Evolutionary conservation across 2,329 filamentous ascomycete genomes (phyloP).

Genomic region (Tetracladium maxilliforme): DNA sequence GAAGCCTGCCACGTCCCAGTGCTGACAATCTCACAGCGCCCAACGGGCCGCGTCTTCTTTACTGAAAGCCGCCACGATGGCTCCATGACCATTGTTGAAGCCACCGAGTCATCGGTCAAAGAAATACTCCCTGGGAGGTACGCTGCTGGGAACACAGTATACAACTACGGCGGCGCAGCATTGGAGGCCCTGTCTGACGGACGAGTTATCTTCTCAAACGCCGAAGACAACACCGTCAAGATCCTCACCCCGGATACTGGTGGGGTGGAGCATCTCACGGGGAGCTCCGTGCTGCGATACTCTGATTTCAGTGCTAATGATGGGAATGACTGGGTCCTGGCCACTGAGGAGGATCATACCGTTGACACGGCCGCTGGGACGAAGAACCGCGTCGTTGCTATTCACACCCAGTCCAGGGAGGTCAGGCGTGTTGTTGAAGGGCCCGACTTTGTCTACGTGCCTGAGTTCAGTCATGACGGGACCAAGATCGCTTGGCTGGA

Average conservation of each 20-base stretch:
- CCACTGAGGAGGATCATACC: slow-evolving; percentile 34
- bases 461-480: slow-evolving; percentile 30
- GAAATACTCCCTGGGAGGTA: slow-evolving; percentile 27
- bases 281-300: slow-evolving; percentile 21
- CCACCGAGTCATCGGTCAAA: slow-evolving; percentile 14
- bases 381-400: slow-evolving; percentile 11
- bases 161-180: slow-evolving; percentile 36
- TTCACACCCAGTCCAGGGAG: slow-evolving; percentile 13
- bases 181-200: slow-evolving; percentile 22
- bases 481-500: slow-evolving; percentile 33
- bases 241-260: slow-evolving; percentile 22
- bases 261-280: slow-evolving; percentile 16
- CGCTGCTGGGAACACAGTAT: slow-evolving; percentile 28
- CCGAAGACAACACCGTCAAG: slow-evolving; percentile 23
- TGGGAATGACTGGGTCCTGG: slow-evolving; percentile 25
- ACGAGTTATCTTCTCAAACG: slow-evolving; percentile 29
- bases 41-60: slow-evolving; percentile 16
- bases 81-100: slow-evolving; percentile 26
- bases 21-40: slow-evolving; percentile 5
- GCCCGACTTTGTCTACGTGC: slow-evolving; percentile 36
- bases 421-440: slow-evolving; percentile 23
- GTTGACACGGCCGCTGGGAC: slow-evolving; percentile 13
- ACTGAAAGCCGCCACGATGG: slow-evolving; percentile 23
- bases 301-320: slow-evolving; percentile 29
- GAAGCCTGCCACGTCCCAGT: slow-evolving; percentile 2